Percentiles rank a stretch among this genome's conserved stretches.
Conservation (phyloP, 371 early-diverging fungal genomes). For the Parasitella parasitica region DNA sequence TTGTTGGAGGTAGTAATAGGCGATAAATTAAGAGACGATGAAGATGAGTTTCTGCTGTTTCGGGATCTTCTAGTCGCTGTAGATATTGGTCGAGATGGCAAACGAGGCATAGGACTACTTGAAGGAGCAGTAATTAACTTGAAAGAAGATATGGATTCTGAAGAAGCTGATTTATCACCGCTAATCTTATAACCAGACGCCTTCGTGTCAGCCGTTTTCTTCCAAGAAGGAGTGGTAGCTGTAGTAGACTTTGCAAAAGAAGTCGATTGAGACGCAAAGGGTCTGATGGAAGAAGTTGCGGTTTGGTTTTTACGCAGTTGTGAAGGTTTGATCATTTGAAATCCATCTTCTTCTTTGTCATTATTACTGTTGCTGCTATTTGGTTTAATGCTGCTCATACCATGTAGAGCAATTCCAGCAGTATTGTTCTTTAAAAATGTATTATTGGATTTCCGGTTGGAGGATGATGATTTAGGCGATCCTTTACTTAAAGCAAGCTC, state of each 20-base stretch:
- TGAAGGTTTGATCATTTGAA: constrained; percentile 44
- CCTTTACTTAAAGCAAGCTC: constrained; percentile 20
- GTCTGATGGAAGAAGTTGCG: neutral
- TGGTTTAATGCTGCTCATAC: neutral
- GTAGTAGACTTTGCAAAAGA: neutral
- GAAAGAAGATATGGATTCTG: neutral
- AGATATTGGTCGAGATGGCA: constrained; percentile 41
- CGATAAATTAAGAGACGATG: neutral
- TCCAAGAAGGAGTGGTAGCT: neutral
- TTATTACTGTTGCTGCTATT: neutral
- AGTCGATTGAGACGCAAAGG: neutral
- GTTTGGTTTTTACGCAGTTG: constrained; percentile 29
- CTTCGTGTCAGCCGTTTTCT: neutral
- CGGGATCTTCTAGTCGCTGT: constrained; percentile 22
- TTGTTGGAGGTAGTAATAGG: neutral
- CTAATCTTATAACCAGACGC: neutral
- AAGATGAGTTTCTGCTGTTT: neutral
- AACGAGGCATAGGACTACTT: constrained; percentile 36
- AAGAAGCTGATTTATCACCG: neutral
- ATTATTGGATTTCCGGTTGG: neutral
- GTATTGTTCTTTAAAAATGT: neutral
- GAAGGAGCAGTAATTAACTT: constrained; percentile 9
- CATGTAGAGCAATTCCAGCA: constrained; percentile 12
- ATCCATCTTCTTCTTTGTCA: constrained; percentile 32
- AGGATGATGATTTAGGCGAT: neutral